Conservation (phyloP, 768 basidiomycete genomes). For the Suillus sp. region DNA sequence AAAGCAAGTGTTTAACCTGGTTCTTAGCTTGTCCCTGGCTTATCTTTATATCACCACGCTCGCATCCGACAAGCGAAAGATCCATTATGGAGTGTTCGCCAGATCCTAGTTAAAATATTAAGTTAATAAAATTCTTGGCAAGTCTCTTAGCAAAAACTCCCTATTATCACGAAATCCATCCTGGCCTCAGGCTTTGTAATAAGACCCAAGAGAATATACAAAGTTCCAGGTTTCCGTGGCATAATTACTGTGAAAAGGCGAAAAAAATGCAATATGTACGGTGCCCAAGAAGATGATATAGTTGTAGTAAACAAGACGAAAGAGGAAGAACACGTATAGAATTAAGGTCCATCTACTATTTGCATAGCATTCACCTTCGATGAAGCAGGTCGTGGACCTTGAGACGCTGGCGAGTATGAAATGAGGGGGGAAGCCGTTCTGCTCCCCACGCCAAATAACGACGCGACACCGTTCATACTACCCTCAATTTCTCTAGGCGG, state of each 20-base stretch:
- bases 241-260: slow-evolving; percentile 3
- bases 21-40: too few relatives aligned
- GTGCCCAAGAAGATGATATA: slow-evolving; percentile 3
- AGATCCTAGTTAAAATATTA: too few relatives aligned
- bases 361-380: slow-evolving; percentile 10
- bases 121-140: too few relatives aligned
- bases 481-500: slow-evolving; percentile 19
- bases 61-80: too few relatives aligned
- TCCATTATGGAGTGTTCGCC: too few relatives aligned
- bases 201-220: slow-evolving; percentile 7
- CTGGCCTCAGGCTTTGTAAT: slow-evolving; percentile 1
- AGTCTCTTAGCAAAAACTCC: too few relatives aligned
- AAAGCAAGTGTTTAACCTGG: too few relatives aligned
- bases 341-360: slow-evolving; percentile 6
- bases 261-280: slow-evolving; percentile 1
- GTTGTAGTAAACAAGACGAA: slow-evolving; percentile 3
- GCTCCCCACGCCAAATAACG: slow-evolving; percentile 1
- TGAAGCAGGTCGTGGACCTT: slow-evolving; percentile 5
- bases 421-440: slow-evolving; percentile 7
- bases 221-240: slow-evolving; percentile 10
- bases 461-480: slow-evolving; percentile 4
- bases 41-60: background rate
- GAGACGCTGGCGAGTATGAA: slow-evolving; percentile 3
- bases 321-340: background rate
- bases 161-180: slow-evolving; percentile 4